A percentile compares a stretch with the other conserved stretches of the same genome.
Conservation (phyloP, 768 basidiomycete genomes). For the Pleurotus citrinopileatus region DNA sequence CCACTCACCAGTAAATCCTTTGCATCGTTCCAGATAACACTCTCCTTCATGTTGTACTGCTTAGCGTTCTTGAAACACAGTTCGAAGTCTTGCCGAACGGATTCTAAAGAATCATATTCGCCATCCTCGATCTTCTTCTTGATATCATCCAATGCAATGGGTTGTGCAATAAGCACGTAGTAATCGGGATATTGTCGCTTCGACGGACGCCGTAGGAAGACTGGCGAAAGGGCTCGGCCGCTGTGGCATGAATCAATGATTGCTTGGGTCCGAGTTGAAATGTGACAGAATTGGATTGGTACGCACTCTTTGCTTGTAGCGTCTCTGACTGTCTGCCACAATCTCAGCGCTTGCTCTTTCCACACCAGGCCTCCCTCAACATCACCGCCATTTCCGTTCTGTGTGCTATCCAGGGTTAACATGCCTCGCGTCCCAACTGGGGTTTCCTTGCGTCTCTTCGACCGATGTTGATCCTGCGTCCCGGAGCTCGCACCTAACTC, state of each 20-base stretch:
- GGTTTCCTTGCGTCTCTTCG: slow-evolving; percentile 49
- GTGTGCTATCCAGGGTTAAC: slow-evolving; percentile 5
- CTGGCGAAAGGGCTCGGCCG: slow-evolving; percentile 57
- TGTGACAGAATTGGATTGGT: slow-evolving; percentile 42
- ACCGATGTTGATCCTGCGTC: slow-evolving; percentile 39
- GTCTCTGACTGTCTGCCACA: slow-evolving; percentile 80
- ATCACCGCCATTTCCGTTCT: slow-evolving; percentile 2
- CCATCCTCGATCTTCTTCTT: slow-evolving; percentile 68
- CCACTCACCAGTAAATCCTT: slow-evolving; percentile 70
- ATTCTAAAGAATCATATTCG: slow-evolving; percentile 60
- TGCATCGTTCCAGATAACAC: slow-evolving; percentile 79
- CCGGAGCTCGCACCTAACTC: slow-evolving; percentile 35
- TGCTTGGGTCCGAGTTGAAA: slow-evolving; percentile 30
- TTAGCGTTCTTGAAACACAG: slow-evolving; percentile 80
- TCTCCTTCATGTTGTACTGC: slow-evolving; percentile 78
- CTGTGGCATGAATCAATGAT: slow-evolving; percentile 45
- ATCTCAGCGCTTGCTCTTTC: slow-evolving; percentile 63
- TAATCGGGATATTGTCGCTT: slow-evolving; percentile 85
- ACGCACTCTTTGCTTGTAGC: slow-evolving; percentile 89
- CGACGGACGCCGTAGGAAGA: slow-evolving; percentile 68
- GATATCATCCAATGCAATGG: slow-evolving; percentile 88
- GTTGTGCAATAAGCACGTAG: slow-evolving; percentile 73
- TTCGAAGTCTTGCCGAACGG: slow-evolving; percentile 71
- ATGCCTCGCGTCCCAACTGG: slow-evolving; percentile 2
- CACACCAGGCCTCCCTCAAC: slow-evolving; percentile 31